phyloP scores from a whole-genome alignment of 1,284 basidiomycete genomes.

The Malassezia dermatis region DNA sequence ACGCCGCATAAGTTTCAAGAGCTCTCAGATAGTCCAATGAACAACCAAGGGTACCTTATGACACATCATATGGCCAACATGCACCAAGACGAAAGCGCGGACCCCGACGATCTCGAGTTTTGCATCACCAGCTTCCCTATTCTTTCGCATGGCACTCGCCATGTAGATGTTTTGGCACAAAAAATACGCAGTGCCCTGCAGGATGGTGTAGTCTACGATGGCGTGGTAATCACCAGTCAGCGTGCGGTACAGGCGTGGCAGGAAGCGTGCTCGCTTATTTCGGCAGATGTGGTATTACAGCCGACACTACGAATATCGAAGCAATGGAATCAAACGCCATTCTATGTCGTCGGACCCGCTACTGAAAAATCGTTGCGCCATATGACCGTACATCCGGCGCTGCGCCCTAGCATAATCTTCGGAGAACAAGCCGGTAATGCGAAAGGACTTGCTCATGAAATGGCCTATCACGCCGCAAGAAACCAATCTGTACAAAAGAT shows the following conservation, averaged over 20 bases:
- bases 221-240: slow-evolving; percentile 39
- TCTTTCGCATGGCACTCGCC: slow-evolving; percentile 24
- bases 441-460: slow-evolving; percentile 29
- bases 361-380: slow-evolving; percentile 26
- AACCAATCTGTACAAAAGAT: slow-evolving; percentile 8
- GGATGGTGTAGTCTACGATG: slow-evolving; percentile 17
- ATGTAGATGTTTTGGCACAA: slow-evolving; percentile 24
- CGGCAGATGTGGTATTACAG: slow-evolving; percentile 1
- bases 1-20: slow-evolving; percentile 11
- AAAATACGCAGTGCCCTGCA: slow-evolving; percentile 13
- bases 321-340: slow-evolving; percentile 31
- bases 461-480: slow-evolving; percentile 6
- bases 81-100: slow-evolving; percentile 14
- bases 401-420: slow-evolving; percentile 27
- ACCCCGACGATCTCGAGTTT: slow-evolving; percentile 28
- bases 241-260: slow-evolving; percentile 39
- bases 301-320: neutral
- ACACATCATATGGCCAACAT: slow-evolving; percentile 34
- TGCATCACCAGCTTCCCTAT: slow-evolving; percentile 37
- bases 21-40: slow-evolving; percentile 14
- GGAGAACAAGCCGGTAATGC: slow-evolving; percentile 38
- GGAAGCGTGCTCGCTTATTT: slow-evolving; percentile 23
- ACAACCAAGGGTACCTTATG: slow-evolving; percentile 28
- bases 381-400: slow-evolving; percentile 22
- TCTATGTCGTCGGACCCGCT: slow-evolving; percentile 43